A percentile compares a stretch with the other conserved stretches of the same genome.
These are phyloP conservation scores for Tolypocladium pustulatum DNA, from an alignment of 2,329 filamentous ascomycete species.

Conservation along the genomic window DNA sequence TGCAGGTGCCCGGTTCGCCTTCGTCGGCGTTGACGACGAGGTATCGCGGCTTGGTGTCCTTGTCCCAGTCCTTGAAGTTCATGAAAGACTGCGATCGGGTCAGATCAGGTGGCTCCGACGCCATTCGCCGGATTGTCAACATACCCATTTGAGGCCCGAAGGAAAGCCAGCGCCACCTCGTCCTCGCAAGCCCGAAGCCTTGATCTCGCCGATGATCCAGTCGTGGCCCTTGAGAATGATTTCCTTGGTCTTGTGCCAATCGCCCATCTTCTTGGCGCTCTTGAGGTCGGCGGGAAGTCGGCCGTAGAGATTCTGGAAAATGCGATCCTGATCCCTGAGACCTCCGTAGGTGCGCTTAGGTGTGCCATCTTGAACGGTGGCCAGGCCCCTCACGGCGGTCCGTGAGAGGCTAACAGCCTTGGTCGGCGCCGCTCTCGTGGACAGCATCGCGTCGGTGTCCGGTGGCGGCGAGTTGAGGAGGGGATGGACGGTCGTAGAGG, in stretches of 20 bases:
- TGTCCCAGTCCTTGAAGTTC: conserved; percentile 99
- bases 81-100: conserved; percentile 75
- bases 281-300: conserved; percentile 86
- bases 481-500: conserved; percentile 15
- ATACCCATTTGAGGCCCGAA: conserved; percentile 96
- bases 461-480: conserved; percentile 10
- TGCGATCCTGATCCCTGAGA: conserved; percentile 91
- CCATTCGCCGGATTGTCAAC: conserved; percentile 18
- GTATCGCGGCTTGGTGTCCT: conserved; percentile 91
- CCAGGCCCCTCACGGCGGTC: conserved; percentile 56
- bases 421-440: conserved; percentile 29
- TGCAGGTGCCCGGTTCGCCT: conserved; percentile 97
- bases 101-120: background rate
- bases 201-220: conserved; percentile 97
- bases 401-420: conserved; percentile 29
- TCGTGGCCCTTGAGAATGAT: conserved; percentile 95
- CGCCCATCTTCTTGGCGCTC: conserved; percentile 93
- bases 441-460: conserved; percentile 30
- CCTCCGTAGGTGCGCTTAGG: conserved; percentile 71
- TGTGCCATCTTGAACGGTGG: conserved; percentile 65
- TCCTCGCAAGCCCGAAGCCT: conserved; percentile 88
- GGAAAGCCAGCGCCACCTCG: conserved; percentile 97
- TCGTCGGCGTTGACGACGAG: conserved; percentile 98
- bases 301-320: conserved; percentile 97
- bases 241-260: conserved; percentile 99